phyloP scores from a whole-genome alignment of 371 early-diverging fungal species.

The Mucor racemosus region DNA sequence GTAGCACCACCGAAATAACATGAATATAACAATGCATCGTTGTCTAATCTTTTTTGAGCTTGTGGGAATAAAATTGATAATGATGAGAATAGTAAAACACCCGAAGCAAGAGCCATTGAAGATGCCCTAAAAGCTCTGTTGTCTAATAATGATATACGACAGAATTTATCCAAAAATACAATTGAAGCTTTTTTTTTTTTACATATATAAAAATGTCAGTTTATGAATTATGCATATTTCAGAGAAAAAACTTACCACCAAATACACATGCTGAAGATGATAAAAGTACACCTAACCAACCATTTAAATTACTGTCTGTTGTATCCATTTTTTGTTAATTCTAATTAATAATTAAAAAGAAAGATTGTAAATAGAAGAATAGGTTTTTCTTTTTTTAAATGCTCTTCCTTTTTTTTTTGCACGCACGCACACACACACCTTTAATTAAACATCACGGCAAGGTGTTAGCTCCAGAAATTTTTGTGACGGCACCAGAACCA shows the following conservation, averaged over 20 bases:
- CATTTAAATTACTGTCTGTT: constrained; percentile 16
- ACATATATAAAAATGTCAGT: neutral
- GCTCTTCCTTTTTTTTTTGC: too few species aligned
- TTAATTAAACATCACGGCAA: neutral
- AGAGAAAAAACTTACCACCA: constrained; percentile 32
- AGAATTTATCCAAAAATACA: constrained; percentile 27
- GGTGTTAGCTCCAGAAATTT: constrained; percentile 10
- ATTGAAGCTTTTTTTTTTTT: constrained; percentile 31
- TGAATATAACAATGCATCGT: constrained; percentile 28
- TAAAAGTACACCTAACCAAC: constrained; percentile 43
- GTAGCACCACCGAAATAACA: constrained; percentile 42
- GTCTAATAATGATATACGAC: constrained; percentile 27
- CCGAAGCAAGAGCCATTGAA: constrained; percentile 47
- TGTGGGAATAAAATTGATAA: constrained; percentile 43
- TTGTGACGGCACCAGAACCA: constrained; percentile 22
- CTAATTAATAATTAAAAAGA: constrained; percentile 1
- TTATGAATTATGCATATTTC: neutral
- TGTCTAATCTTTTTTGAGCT: constrained; percentile 30
- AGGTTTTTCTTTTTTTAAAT: constrained; percentile 4
- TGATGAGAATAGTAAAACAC: constrained; percentile 50
- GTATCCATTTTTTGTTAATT: neutral
- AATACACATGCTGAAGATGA: constrained; percentile 42
- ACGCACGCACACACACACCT: too few species aligned
- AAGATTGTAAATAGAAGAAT: neutral
- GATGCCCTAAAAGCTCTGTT: constrained; percentile 37